Conservation (phyloP, 2,329 filamentous ascomycete genomes). For the Dactylellina sp. region DNA sequence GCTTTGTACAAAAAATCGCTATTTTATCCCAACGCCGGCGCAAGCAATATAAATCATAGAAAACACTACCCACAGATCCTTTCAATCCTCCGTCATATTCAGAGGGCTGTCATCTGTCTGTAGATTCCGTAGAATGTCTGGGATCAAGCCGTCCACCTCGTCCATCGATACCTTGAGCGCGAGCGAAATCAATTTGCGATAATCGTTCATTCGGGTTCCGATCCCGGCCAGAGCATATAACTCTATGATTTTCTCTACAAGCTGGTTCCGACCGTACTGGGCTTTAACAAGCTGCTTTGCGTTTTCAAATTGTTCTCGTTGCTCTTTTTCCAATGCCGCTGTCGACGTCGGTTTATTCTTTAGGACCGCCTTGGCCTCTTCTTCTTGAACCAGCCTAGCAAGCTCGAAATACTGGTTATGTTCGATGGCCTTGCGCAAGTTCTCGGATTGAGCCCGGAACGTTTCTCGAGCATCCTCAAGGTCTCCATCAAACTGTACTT, state of each 20-base stretch:
- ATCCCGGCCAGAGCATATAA: slow-evolving; percentile 59
- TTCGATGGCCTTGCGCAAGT: slow-evolving; percentile 47
- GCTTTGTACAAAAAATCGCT: too few relatives aligned
- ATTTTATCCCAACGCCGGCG: too few relatives aligned
- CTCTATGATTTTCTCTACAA: slow-evolving; percentile 60
- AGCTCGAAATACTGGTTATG: slow-evolving; percentile 54
- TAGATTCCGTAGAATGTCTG: slow-evolving; percentile 60
- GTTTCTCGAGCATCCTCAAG: slow-evolving; percentile 44
- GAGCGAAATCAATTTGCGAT: slow-evolving; percentile 60
- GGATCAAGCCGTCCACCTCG: slow-evolving; percentile 60
- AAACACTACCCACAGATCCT: neutral
- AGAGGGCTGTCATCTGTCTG: slow-evolving; percentile 58
- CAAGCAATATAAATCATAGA: too few relatives aligned
- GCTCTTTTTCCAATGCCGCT: slow-evolving; percentile 58
- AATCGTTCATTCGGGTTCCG: slow-evolving; percentile 60
- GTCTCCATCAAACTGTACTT: slow-evolving; percentile 57
- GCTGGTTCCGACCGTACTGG: slow-evolving; percentile 58
- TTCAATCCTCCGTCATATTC: slow-evolving; percentile 35
- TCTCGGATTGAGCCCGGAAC: slow-evolving; percentile 40
- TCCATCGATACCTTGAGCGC: slow-evolving; percentile 59
- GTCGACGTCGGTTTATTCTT: slow-evolving; percentile 57
- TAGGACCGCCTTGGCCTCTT: slow-evolving; percentile 39
- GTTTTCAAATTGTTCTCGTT: slow-evolving; percentile 58
- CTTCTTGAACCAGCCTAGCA: slow-evolving; percentile 41
- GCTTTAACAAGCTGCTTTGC: slow-evolving; percentile 59